A percentile compares a stretch with the other conserved stretches of the same genome.
phyloP scores from a whole-genome alignment of 257 asterid genomes.

The Penstemon barbatus region DNA sequence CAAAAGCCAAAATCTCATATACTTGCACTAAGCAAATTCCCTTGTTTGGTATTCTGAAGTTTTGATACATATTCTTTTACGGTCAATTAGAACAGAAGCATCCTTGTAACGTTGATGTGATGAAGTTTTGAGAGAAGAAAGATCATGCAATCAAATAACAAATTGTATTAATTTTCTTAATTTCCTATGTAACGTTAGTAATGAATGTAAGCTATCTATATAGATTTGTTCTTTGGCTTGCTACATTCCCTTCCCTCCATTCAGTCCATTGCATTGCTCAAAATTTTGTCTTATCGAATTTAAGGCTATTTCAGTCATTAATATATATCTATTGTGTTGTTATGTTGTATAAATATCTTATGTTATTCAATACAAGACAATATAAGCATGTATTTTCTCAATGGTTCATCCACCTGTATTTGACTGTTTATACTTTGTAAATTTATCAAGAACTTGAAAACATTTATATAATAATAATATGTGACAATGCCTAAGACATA shows the following conservation, averaged over 20 bases:
- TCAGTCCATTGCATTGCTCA: too few species aligned
- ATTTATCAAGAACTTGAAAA: too few species aligned
- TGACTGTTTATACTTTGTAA: too few species aligned
- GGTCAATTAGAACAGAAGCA: not conserved
- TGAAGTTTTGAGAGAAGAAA: conserved; percentile 4
- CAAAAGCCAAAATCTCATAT: conserved; percentile 12
- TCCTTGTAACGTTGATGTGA: conserved; percentile 16
- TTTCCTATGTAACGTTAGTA: conserved; percentile 8
- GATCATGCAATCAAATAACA: conserved; percentile 1
- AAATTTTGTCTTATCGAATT: too few species aligned
- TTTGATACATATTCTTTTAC: not conserved
- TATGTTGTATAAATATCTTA: too few species aligned
- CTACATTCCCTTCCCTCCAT: not conserved
- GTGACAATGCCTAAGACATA: too few species aligned
- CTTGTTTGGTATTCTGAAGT: not conserved
- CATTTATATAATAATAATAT: too few species aligned
- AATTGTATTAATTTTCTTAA: not conserved
- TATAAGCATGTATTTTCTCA: too few species aligned
- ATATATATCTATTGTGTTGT: too few species aligned
- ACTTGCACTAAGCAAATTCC: not conserved
- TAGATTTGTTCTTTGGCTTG: not conserved
- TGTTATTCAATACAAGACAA: too few species aligned
- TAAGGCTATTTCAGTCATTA: too few species aligned
- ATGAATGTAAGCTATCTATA: conserved; percentile 15
- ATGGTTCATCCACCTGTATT: too few species aligned